Conservation (phyloP, 228 moss, liverwort and hornwort genomes). For the Sphagnum fallax region DNA sequence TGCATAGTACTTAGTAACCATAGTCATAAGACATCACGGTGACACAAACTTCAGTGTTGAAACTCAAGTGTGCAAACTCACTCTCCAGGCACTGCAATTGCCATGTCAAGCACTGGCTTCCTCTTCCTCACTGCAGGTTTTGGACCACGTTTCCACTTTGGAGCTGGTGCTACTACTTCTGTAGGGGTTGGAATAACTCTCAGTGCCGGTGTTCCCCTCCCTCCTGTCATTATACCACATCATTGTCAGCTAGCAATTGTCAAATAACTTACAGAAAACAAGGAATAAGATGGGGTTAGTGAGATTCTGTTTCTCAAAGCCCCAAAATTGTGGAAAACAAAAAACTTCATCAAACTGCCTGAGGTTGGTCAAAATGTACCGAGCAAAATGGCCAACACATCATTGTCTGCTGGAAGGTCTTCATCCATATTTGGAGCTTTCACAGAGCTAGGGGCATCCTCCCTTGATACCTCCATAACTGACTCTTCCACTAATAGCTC, state of each 20-base stretch:
- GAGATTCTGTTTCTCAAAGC: no score
- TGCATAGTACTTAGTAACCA: no score
- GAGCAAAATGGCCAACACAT: constrained; percentile 77
- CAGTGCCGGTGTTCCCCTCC: constrained; percentile 62
- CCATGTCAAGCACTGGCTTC: constrained; percentile 73
- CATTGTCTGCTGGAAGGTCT: constrained; percentile 78
- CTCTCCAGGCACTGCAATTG: constrained; percentile 83
- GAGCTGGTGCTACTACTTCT: constrained; percentile 38
- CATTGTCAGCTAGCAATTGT: background rate
- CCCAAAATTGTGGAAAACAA: no score
- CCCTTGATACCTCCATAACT: constrained; percentile 30
- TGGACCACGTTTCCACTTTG: constrained; percentile 47
- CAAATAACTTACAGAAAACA: constrained; percentile 1
- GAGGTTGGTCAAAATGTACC: constrained; percentile 32
- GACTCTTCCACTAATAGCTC: constrained; percentile 50
- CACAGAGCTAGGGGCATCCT: constrained; percentile 27
- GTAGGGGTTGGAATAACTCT: constrained; percentile 68
- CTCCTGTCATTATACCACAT: constrained; percentile 17
- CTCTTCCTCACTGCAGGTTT: constrained; percentile 70
- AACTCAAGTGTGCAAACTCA: constrained; percentile 24
- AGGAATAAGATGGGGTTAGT: background rate
- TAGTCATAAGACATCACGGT: no score
- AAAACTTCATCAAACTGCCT: no score
- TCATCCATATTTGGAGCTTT: constrained; percentile 39
- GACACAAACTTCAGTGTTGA: background rate